Conservation (phyloP, 441 rosid species). For the Erodium moschatum region DNA sequence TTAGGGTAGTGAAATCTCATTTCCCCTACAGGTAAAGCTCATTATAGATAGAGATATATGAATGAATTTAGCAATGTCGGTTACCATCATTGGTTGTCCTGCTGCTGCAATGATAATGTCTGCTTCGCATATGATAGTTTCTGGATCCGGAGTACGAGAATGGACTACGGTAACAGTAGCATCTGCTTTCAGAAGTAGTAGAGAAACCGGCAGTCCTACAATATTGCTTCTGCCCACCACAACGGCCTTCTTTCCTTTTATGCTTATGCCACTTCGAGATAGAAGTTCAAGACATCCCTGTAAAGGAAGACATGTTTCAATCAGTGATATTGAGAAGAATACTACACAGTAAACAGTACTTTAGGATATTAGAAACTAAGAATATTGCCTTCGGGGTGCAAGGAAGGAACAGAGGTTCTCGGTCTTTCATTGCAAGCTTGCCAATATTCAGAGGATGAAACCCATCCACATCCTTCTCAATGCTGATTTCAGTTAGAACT, state of each 20-base stretch:
- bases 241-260: slow-evolving; percentile 73
- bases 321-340: background rate
- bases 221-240: slow-evolving; percentile 91
- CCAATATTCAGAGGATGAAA: slow-evolving; percentile 93
- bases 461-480: slow-evolving; percentile 87
- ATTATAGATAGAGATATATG: background rate
- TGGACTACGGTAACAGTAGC: slow-evolving; percentile 76
- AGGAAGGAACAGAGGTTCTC: slow-evolving; percentile 83
- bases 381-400: slow-evolving; percentile 81
- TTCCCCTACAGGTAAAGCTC: too few relatives aligned
- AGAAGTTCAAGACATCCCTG: slow-evolving; percentile 89
- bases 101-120: slow-evolving; percentile 88
- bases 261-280: slow-evolving; percentile 52
- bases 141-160: slow-evolving; percentile 56
- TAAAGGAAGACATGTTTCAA: slow-evolving; percentile 7
- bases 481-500: slow-evolving; percentile 60
- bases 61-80: background rate
- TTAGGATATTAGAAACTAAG: slow-evolving; percentile 9
- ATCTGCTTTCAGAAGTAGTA: slow-evolving; percentile 83
- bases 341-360: background rate
- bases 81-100: slow-evolving; percentile 80
- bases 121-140: slow-evolving; percentile 56
- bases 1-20: background rate
- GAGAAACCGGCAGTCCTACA: slow-evolving; percentile 82
- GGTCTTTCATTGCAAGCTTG: slow-evolving; percentile 94